phyloP scores from a whole-genome alignment of 257 asterid species.

The Anisodus tanguticus region DNA sequence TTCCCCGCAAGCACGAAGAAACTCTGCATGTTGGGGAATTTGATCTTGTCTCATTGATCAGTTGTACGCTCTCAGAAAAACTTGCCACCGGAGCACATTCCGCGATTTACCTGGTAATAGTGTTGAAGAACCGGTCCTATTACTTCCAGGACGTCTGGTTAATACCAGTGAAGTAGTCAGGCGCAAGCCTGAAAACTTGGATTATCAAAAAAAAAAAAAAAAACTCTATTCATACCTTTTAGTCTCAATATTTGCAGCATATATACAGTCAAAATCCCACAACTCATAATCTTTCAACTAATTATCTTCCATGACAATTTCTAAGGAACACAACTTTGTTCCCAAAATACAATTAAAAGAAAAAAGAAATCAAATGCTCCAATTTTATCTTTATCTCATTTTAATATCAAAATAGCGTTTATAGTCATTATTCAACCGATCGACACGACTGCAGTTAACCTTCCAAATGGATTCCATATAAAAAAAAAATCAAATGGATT shows the following conservation, averaged over 20 bases:
- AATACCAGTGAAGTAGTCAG: too few species aligned
- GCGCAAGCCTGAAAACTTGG: too few species aligned
- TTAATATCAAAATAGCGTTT: not conserved
- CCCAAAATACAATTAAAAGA: not conserved
- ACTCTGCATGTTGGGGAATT: too few species aligned
- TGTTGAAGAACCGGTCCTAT: too few species aligned
- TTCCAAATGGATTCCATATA: not conserved
- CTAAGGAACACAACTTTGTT: not conserved
- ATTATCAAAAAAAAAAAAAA: too few species aligned
- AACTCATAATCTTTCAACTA: conserved; percentile 1
- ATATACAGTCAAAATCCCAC: not conserved
- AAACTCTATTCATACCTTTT: not conserved
- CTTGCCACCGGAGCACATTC: too few species aligned
- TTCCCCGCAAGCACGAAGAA: too few species aligned
- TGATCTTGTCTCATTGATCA: too few species aligned
- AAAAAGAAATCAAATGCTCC: not conserved
- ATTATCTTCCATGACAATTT: not conserved
- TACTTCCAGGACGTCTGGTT: too few species aligned
- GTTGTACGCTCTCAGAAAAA: too few species aligned
- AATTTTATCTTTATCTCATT: not conserved
- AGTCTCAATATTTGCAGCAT: not conserved
- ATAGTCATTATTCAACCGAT: not conserved
- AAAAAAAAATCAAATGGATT: not conserved
- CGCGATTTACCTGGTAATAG: too few species aligned
- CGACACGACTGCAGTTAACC: not conserved